A percentile compares a stretch with the other conserved stretches of the same genome.
Evolutionary conservation across 1,284 basidiomycete species (phyloP).

Genomic region (Heimioporus punctisporus): DNA sequence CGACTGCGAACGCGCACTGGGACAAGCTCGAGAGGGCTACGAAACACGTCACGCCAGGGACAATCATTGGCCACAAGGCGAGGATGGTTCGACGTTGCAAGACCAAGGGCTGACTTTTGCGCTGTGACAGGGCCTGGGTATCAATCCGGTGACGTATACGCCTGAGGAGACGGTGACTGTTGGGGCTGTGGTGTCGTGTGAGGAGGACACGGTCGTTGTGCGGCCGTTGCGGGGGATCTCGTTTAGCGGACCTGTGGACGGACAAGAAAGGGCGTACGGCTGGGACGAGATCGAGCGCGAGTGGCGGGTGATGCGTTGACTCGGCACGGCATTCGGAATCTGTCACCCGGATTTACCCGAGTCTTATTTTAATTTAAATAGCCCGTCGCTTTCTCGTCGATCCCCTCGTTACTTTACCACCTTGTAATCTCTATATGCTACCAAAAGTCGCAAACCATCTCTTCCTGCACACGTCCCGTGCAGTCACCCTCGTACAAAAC

Average conservation of each 20-base stretch:
- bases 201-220: slow-evolving; percentile 8
- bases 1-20: slow-evolving; percentile 16
- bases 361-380: slow-evolving; percentile 15
- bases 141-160: slow-evolving; percentile 28
- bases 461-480: slow-evolving; percentile 72
- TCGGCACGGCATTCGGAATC: slow-evolving; percentile 11
- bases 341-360: slow-evolving; percentile 22
- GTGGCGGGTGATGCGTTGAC: slow-evolving; percentile 15
- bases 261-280: slow-evolving; percentile 5
- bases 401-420: background rate
- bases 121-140: slow-evolving; percentile 26
- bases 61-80: slow-evolving; percentile 30
- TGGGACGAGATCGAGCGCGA: slow-evolving; percentile 25
- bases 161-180: slow-evolving; percentile 24
- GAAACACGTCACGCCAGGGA: background rate
- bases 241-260: slow-evolving; percentile 18
- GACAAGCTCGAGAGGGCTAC: slow-evolving; percentile 11
- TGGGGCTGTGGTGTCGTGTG: slow-evolving; percentile 11
- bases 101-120: background rate
- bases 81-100: background rate
- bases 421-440: slow-evolving; percentile 50
- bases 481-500: slow-evolving; percentile 72
- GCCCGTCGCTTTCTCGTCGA: background rate
- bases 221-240: slow-evolving; percentile 17
- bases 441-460: slow-evolving; percentile 80